These are phyloP conservation scores for Lodderomyces elongisporus DNA, from an alignment of 1,139 yeast species.

Conservation along the genomic window DNA sequence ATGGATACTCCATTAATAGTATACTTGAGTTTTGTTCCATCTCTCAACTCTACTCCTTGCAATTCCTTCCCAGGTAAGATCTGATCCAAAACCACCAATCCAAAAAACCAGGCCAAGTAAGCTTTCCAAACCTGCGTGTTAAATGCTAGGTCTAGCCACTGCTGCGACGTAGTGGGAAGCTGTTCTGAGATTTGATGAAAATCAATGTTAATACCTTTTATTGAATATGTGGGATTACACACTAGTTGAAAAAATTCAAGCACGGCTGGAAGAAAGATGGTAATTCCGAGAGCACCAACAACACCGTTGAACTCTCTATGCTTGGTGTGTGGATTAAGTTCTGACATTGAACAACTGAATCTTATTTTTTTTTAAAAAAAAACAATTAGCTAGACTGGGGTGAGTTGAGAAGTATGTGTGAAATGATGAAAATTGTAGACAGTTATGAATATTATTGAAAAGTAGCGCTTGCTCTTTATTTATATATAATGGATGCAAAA, in stretches of 20 bases:
- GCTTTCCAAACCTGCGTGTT: constrained; percentile 52
- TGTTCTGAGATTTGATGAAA: constrained; percentile 25
- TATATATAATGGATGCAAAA: no score
- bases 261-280: constrained; percentile 63
- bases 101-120: constrained; percentile 72
- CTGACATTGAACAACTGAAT: constrained; percentile 5
- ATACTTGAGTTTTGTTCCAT: constrained; percentile 65
- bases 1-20: constrained; percentile 76
- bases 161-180: constrained; percentile 22
- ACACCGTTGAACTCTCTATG: constrained; percentile 75
- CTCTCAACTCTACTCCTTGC: constrained; percentile 69
- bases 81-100: constrained; percentile 58
- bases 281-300: constrained; percentile 64
- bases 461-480: no score
- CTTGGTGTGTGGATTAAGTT: constrained; percentile 65
- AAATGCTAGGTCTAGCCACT: constrained; percentile 25
- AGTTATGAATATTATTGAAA: no score
- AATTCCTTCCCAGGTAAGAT: constrained; percentile 68
- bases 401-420: no score
- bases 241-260: constrained; percentile 55
- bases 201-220: constrained; percentile 45
- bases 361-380: no score
- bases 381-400: no score
- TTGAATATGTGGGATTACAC: constrained; percentile 51
- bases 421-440: no score